Conservation (phyloP, 176 grass and related monocot species). For the Neostapfia colusana region DNA sequence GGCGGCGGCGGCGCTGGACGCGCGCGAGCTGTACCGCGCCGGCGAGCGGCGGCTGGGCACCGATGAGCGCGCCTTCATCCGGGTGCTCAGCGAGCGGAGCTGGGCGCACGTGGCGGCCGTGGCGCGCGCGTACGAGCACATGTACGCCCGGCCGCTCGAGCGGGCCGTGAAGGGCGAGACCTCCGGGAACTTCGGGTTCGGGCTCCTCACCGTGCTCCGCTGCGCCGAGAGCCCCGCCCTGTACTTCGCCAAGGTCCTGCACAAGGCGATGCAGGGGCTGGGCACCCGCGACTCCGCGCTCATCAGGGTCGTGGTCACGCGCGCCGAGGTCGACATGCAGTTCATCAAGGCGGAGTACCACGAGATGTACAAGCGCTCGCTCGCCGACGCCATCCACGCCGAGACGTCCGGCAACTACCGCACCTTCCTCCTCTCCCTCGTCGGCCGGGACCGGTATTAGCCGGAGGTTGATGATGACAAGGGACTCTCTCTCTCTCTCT, state of each 20-base stretch:
- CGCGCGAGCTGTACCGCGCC: constrained; percentile 63
- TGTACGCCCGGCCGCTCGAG: constrained; percentile 52
- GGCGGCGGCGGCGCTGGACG: constrained; percentile 42
- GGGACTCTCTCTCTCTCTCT: no score
- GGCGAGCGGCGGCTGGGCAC: constrained; percentile 81
- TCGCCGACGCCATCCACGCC: constrained; percentile 68
- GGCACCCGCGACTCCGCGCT: constrained; percentile 74
- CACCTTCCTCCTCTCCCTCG: constrained; percentile 82
- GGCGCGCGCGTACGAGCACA: constrained; percentile 57
- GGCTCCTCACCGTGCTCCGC: constrained; percentile 63
- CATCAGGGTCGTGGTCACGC: constrained; percentile 58
- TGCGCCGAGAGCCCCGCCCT: constrained; percentile 69
- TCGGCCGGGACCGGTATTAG: constrained; percentile 48
- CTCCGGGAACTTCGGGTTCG: constrained; percentile 66
- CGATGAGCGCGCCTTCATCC: constrained; percentile 72
- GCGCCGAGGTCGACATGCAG: constrained; percentile 91
- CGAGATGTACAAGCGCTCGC: constrained; percentile 55
- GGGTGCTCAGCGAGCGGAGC: constrained; percentile 66
- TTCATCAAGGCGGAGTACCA: constrained; percentile 85
- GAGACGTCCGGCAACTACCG: constrained; percentile 86
- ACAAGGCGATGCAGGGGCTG: constrained; percentile 81
- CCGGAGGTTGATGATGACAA: not conserved
- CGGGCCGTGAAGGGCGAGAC: constrained; percentile 73
- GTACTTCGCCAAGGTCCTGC: constrained; percentile 72
- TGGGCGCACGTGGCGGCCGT: constrained; percentile 64